phyloP scores from a whole-genome alignment of 257 asterid species.

The Penstemon davidsonii region DNA sequence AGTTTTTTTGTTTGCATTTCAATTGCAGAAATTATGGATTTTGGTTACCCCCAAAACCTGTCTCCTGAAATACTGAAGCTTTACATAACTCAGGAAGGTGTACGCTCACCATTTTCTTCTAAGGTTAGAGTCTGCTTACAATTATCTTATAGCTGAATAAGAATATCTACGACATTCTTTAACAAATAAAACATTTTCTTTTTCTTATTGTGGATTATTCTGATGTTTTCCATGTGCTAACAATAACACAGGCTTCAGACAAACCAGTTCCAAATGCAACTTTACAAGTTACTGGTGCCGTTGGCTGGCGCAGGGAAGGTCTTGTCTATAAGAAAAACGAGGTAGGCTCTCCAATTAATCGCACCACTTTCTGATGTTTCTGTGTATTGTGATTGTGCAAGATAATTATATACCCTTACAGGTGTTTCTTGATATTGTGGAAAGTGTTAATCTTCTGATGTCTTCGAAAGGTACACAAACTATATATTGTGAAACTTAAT shows the following conservation, averaged over 20 bases:
- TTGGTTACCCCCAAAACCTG: constrained; percentile 98
- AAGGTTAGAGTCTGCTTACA: constrained; percentile 56
- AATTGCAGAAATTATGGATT: constrained; percentile 93
- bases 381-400: constrained; percentile 18
- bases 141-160: constrained; percentile 16
- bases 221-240: constrained; percentile 27
- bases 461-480: constrained; percentile 79
- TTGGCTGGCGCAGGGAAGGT: constrained; percentile 99
- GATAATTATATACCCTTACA: constrained; percentile 33
- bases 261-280: constrained; percentile 98
- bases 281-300: constrained; percentile 99
- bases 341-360: constrained; percentile 45
- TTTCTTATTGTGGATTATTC: constrained; percentile 14
- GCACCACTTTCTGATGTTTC: constrained; percentile 8
- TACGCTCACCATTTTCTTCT: constrained; percentile 96
- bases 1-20: constrained; percentile 24
- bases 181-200: not conserved
- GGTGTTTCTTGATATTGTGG: constrained; percentile 99
- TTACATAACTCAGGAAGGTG: constrained; percentile 98
- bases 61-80: constrained; percentile 99
- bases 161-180: constrained; percentile 5
- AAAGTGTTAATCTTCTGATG: constrained; percentile 98
- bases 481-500: constrained; percentile 11
- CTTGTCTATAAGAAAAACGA: constrained; percentile 94
- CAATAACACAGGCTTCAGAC: constrained; percentile 65